phyloP scores from a whole-genome alignment of 306 rosid genomes.

The Gleditsia sinensis region DNA sequence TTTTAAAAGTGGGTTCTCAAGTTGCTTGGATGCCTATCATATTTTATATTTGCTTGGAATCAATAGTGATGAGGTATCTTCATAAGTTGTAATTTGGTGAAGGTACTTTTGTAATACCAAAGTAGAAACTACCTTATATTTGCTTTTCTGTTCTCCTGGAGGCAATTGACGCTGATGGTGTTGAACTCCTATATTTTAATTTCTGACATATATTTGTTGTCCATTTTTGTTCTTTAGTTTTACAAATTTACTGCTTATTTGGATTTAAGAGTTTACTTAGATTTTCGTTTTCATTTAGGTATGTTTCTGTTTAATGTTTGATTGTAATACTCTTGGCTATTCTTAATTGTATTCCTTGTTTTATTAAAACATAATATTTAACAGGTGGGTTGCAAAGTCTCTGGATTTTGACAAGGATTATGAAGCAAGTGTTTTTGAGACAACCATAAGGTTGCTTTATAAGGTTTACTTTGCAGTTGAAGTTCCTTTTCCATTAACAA shows the following conservation, averaged over 20 bases:
- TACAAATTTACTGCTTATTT: conserved; percentile 1
- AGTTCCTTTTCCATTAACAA: conserved; percentile 34
- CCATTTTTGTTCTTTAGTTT: conserved; percentile 6
- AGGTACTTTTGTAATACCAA: no score
- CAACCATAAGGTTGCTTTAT: conserved; percentile 94
- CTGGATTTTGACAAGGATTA: conserved; percentile 95
- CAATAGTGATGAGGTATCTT: no score
- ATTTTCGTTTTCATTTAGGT: conserved; percentile 13
- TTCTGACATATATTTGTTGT: conserved; percentile 20
- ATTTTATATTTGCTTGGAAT: no score
- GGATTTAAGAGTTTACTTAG: neutral
- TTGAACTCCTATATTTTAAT: conserved; percentile 22
- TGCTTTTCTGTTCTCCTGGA: neutral
- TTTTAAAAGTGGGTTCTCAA: no score
- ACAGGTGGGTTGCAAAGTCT: conserved; percentile 80
- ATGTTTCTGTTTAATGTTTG: conserved; percentile 7
- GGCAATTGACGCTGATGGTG: conserved; percentile 10
- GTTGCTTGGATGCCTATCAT: no score
- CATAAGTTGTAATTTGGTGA: no score
- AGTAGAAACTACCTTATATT: no score
- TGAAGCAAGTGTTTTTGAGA: conserved; percentile 97
- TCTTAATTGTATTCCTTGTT: conserved; percentile 13
- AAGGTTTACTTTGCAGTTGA: conserved; percentile 79
- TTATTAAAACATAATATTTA: conserved; percentile 36
- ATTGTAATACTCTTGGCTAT: conserved; percentile 18